Conservation (phyloP, 2,329 filamentous ascomycete genomes). For the Clarireedia paspali region DNA sequence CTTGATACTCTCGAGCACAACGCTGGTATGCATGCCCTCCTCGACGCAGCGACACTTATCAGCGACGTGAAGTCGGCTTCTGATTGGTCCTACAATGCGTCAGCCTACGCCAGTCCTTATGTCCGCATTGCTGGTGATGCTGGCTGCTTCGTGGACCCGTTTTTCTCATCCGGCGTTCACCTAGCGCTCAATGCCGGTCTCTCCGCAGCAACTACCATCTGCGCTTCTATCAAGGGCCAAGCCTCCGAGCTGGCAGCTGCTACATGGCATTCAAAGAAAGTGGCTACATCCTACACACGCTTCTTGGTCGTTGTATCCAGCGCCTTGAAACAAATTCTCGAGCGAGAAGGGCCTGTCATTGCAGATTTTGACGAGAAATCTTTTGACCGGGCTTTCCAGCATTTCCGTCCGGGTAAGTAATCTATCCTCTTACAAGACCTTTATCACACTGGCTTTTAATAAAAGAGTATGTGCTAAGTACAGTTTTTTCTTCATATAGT, state of each 20-base stretch:
- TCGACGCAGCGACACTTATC: background rate
- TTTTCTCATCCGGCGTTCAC: constrained; percentile 34
- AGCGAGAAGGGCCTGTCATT: too few relatives aligned
- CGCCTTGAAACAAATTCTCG: background rate
- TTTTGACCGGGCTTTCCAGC: too few relatives aligned
- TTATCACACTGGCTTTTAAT: too few relatives aligned
- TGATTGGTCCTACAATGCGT: constrained; percentile 35
- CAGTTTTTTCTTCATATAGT: too few relatives aligned
- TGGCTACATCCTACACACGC: background rate
- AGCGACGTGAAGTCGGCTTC: background rate
- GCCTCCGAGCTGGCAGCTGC: background rate
- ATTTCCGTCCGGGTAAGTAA: too few relatives aligned
- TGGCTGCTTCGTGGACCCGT: constrained; percentile 34
- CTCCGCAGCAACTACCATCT: background rate
- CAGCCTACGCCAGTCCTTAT: constrained; percentile 34
- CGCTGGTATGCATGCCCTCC: background rate
- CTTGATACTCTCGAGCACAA: too few relatives aligned
- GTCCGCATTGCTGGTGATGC: constrained; percentile 32
- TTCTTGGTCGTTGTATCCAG: background rate
- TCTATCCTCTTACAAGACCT: too few relatives aligned
- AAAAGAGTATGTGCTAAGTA: too few relatives aligned
- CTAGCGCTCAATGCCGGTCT: constrained; percentile 31
- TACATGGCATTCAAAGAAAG: background rate
- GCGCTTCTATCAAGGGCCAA: background rate
- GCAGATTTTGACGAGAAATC: too few relatives aligned